Evolutionary conservation across 768 basidiomycete species (phyloP), one percentile per base, ranked within the genome.

Genomic region (Naematelia encephala): DNA sequence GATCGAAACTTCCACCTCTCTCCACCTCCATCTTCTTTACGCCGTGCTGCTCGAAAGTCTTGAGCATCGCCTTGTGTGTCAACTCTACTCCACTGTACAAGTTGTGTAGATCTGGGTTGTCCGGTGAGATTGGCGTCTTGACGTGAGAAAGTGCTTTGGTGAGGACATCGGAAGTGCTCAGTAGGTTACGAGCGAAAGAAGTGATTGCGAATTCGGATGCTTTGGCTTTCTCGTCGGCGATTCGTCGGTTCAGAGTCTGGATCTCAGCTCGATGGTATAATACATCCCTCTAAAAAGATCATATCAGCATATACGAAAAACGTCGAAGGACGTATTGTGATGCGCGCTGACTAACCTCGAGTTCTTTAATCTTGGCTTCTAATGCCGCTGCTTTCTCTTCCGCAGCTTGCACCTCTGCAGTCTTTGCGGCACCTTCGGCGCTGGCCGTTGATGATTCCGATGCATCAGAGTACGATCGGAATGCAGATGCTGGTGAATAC

Each of bases 181-280:
- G 67, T 56, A 80, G 76, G 59, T 79, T 77, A 46, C 71, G 68
- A 10, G 96, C 94, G 76, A 99, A 97, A 34, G 85, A 85, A 48
- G 88, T 83, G 74, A 99, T 93, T 59, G 92, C 93, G 79, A 88
- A 97, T 78, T 96, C 91, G 59, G 86, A 85, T 28, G 91, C 89
- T 77, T 92, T 90, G 73, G 89, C 86, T 81, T 89, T 91, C 80
- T 98, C 96, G 60, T 88, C 84, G 26, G 87, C 86, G 54, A 91
- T 84, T 70, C 92, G 91, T 56, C 92, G 88, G 74, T 93, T 91
- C 45, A 96, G 82, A 78, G 98, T 99, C 45, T 94, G 80, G 79
- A 91, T 92, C 80, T 99, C 96, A 68, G 96, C 96, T 74, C 92
- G 88, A 58, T 90, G 82, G 75, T 97, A 96, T 48, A 88, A 86